Evolutionary conservation across 2,329 filamentous ascomycete species (phyloP), one percentile per base, ranked within the genome.

Genomic region (Aspergillus candidus): DNA sequence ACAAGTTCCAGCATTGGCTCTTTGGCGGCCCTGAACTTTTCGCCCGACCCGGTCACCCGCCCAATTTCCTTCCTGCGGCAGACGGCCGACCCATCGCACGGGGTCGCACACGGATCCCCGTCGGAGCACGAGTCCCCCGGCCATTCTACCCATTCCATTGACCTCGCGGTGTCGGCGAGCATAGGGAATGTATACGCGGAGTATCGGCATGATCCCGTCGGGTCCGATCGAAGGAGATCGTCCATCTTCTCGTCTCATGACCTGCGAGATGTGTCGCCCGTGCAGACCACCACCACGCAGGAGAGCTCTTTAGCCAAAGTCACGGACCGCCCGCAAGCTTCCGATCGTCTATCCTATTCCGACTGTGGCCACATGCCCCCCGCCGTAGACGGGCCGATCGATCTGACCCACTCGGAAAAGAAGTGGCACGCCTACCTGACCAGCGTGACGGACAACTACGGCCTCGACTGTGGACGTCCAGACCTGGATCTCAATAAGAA

Each of bases 401-500:
- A 52, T 6, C 40, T 46, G 32, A 50, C 50, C 11, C 47, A 46
- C 4, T 53, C 60, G 2, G 55, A 58, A 35, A 58, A 42, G 39
- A 62, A 60, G 46, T 63, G 60, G 61, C 54, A 60, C 3, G 51
- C 55, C 4, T 61, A 65, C 46, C 51, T 63, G 15, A 63, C 52
- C 6, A 62, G 53, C 13, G 60, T 65, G n/a, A 60, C 59, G 6
- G 60, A 67, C 29, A 63, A 66, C 41, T 88, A 86, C 59, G 86
- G 87, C 5, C 77, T 85, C 47, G 87, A 91, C 57, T 73, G 79
- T 44, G 87, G 86, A 1, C 72, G 80, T 48, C 75, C 76, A 8
- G 86, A 91, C 64, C 67, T 79, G 14, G 86, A 91, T 55, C 68
- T 86, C 1, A 79, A 80, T 22, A 78, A 75, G 40, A 90, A 90